Evolutionary conservation across 2,329 filamentous ascomycete species (phyloP).

Genomic region (Thelonectria blattea): DNA sequence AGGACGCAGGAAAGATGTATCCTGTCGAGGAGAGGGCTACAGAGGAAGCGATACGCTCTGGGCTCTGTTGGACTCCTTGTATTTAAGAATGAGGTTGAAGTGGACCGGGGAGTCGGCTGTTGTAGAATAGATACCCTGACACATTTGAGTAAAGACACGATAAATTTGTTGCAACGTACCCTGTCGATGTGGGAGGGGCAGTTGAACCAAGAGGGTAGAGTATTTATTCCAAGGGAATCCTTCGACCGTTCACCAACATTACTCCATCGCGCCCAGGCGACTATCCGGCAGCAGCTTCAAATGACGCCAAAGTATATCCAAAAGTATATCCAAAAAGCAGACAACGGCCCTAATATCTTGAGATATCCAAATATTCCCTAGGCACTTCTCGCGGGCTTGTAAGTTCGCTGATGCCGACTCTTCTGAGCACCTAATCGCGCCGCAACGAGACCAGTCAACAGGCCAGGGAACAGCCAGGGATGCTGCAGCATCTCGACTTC

Average conservation of each 20-base stretch:
- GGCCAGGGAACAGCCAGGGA: slow-evolving; percentile 85
- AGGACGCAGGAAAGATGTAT: neutral
- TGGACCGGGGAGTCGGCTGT: slow-evolving; percentile 24
- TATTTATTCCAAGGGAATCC: neutral
- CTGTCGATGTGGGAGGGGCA: too few relatives aligned
- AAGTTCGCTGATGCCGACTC: slow-evolving; percentile 36
- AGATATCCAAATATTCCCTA: slow-evolving; percentile 16
- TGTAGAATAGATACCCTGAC: slow-evolving; percentile 53
- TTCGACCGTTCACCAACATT: too few relatives aligned
- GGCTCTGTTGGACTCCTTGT: slow-evolving; percentile 12
- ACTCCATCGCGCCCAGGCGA: too few relatives aligned
- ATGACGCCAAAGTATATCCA: too few relatives aligned
- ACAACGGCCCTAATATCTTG: neutral
- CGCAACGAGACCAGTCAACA: slow-evolving; percentile 78
- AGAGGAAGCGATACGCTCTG: neutral
- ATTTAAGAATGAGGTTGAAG: slow-evolving; percentile 19
- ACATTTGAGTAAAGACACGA: slow-evolving; percentile 26
- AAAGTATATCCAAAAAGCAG: neutral
- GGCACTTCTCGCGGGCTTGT: slow-evolving; percentile 34
- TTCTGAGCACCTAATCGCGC: slow-evolving; percentile 70
- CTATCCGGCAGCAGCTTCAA: too few relatives aligned
- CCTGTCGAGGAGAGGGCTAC: slow-evolving; percentile 1
- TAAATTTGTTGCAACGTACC: neutral
- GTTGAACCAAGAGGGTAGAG: neutral
- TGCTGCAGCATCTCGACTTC: slow-evolving; percentile 92